Evolutionary conservation across 768 basidiomycete species (phyloP), one percentile per base, ranked within the genome.

Genomic region (Strobilomyces confusus): DNA sequence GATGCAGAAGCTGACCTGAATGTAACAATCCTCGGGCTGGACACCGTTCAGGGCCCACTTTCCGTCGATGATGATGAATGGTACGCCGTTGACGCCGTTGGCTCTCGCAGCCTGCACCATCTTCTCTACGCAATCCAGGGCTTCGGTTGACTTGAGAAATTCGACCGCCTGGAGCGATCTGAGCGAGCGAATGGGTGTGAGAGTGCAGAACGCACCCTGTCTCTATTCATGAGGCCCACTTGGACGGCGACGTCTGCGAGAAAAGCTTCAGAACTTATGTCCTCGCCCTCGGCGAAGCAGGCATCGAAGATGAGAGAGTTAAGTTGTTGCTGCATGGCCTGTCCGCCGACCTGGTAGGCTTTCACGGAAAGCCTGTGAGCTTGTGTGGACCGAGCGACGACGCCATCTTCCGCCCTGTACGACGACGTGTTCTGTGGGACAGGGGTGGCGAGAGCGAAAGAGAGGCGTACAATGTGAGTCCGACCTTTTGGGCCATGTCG

Each of bases 31-130:
- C 36, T 59, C 61, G 9, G 70, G 50, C 53, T 79, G 78, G 9
- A 73, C 75, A n/a, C 77, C 77, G 15, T 70, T 72, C 48, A 78
- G 41, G 15, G 75, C 78, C 70, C 73, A 78, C 46, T 71, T 74
- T 12, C 71, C 68, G 36, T 78, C 71, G 30, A 78, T 70, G 53
- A 80, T 75, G 51, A 77, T 72, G 63, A 78, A 80, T 0, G 80
- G 80, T 1, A 81, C 79, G 33, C 80, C 80, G 1, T 69, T 73
- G 54, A 81, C 77, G 5, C 77, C 75, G n/a, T 71, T 67, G 23
- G 66, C 60, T 54, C 73, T 72, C 3, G 77, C 77, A 13, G 71
- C 68, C 9, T 64, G 59, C 49, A 77, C 68, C 56, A 73, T 75
- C 23, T 68, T 67, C 44, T 73, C 61, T 8, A 80, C 74, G 37